These are phyloP conservation scores for Nymphaea thermarum DNA, from an alignment of 164 flowering plant species.

Conservation along the genomic window DNA sequence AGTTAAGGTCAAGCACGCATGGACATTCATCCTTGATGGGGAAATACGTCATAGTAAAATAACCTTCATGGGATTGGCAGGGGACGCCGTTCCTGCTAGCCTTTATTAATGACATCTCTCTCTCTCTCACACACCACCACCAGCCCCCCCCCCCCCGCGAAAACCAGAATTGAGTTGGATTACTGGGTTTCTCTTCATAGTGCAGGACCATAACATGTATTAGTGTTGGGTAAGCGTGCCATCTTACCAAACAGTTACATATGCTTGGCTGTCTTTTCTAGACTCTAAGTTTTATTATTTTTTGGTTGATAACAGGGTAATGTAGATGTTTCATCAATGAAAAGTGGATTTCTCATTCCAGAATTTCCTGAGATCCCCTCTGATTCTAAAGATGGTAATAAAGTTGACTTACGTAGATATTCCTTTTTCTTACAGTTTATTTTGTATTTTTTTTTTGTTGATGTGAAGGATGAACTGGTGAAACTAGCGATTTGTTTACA, in stretches of 20 bases:
- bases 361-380: neutral
- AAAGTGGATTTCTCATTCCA: neutral
- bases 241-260: neutral
- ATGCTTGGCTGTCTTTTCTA: neutral
- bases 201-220: neutral
- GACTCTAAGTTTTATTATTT: neutral
- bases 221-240: neutral
- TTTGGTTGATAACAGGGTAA: neutral
- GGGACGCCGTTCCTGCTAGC: too few species aligned
- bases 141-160: neutral
- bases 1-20: too few species aligned
- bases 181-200: neutral
- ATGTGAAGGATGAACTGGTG: neutral
- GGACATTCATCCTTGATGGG: too few species aligned
- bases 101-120: too few species aligned
- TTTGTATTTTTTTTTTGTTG: neutral
- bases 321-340: neutral
- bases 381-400: slow-evolving; percentile 20
- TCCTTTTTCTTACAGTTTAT: neutral
- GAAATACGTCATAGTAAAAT: too few species aligned
- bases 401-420: slow-evolving; percentile 1
- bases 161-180: too few species aligned
- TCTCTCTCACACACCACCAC: too few species aligned
- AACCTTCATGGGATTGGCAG: too few species aligned
- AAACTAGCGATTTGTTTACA: too few species aligned